Base-by-base conservation (phyloP, 805 yeast genomes). In the Sugiyamaella marilandica region DNA sequence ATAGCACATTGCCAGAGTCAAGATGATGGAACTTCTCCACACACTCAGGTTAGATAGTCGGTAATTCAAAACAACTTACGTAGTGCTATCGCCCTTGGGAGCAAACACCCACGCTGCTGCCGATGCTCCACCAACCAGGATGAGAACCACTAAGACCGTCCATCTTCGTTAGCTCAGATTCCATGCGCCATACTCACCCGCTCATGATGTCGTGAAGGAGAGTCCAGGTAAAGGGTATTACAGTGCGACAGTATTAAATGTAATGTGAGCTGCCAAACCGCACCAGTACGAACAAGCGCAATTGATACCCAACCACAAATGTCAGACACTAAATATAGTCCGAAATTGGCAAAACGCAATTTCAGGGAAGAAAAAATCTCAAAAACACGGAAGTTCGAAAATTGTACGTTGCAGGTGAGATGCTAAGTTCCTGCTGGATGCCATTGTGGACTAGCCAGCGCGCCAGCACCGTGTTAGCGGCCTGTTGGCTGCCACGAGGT, bases 91-190 rank as follows among this genome's bases (percentile, higher is more conserved):
- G 61, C 84, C 79, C 70, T 85, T 84, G 45, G 97, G 97, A 8
- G 97, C 95, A 68, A 82, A 75, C 49, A 77, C 72, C 97, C 97
- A 91, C 55, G 90, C 83, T 43, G 77, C 74, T n/a, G 79, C 75
- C 11, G 89, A 81, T 41, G 79, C 70, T 21, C 75, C 77, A 26
- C 76, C 79, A 10, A 84, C 84, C 52, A 80, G 72, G 24, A 83
- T 63, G 56, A 89, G 74, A 31, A 81, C 85, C 53, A 79, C 71
- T 53, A 87, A 73, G 58, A 88, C 92, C 49, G 86, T 79, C 78
- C 84, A 86, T 49, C 91, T 84, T 59, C 21, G 48, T 43, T 41
- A 41, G 52, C 18, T 18, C 10, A 21, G 35, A 41, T 52, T 13
- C 39, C 19, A 5, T 29, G 5, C 5, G 13, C 14, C n/a, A 10